Evolutionary conservation across 2,329 filamentous ascomycete species (phyloP).

Genomic region (Alternaria consortialis): DNA sequence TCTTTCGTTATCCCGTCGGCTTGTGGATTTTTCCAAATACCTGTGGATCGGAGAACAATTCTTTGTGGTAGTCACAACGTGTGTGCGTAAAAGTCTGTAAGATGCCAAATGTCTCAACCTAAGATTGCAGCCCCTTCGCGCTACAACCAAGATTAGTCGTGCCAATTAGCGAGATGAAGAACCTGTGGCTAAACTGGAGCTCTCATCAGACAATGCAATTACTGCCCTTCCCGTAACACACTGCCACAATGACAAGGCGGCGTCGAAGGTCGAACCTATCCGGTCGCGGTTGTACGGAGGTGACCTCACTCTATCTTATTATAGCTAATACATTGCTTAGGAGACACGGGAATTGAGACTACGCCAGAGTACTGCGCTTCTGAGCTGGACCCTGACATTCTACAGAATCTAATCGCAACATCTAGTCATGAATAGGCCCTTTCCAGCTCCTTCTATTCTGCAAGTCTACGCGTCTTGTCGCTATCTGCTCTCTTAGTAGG

Average conservation of each 20-base stretch:
- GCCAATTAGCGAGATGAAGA: slow-evolving; percentile 24
- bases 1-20: not conserved
- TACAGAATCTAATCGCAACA: slow-evolving; percentile 15
- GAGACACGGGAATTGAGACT: slow-evolving; percentile 15
- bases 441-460: slow-evolving; percentile 19
- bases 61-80: not conserved
- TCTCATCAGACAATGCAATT: slow-evolving; percentile 15
- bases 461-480: slow-evolving; percentile 35
- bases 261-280: slow-evolving; percentile 18
- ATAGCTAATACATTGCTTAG: slow-evolving; percentile 27
- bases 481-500: slow-evolving; percentile 10
- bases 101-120: slow-evolving; percentile 7
- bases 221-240: slow-evolving; percentile 7
- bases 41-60: not conserved
- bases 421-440: slow-evolving; percentile 17
- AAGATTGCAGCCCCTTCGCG: slow-evolving; percentile 11
- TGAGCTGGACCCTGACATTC: slow-evolving; percentile 2
- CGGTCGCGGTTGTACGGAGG: slow-evolving; percentile 22
- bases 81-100: not conserved
- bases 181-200: slow-evolving; percentile 15
- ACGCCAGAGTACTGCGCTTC: slow-evolving; percentile 8
- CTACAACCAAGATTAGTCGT: slow-evolving; percentile 21
- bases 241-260: slow-evolving; percentile 21
- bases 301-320: slow-evolving; percentile 19
- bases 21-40: not conserved